Evolutionary conservation across 768 basidiomycete genomes (phyloP), one percentile per base, ranked within the genome.

Genomic region (Candolleomyces efflorescens): DNA sequence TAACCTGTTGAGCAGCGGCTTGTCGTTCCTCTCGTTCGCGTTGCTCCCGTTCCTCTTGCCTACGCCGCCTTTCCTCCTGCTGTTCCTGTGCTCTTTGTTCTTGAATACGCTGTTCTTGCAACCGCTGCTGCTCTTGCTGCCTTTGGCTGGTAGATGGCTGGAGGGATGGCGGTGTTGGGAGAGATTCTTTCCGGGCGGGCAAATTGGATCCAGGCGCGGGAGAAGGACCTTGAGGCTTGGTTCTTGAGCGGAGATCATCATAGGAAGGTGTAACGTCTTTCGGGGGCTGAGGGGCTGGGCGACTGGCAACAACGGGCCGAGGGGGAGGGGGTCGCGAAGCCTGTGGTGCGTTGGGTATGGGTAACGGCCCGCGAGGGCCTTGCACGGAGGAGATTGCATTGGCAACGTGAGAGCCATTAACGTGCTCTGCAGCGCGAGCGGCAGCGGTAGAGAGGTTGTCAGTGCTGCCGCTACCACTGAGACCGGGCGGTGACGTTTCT

Each of bases 261-360:
- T 84, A 77, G 6, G 82, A 82, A 0, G 87, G 85, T 3, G 83
- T 80, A 27, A 84, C 82, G 9, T 75, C 71, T 52, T 82, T 72
- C 0, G 90, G 89, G 3, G 88, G 79, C 2, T 87, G 80, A 20
- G 89, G 89, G 0, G 89, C 85, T 3, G 90, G 81, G 12, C 90
- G 78, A 3, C 78, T 78, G 6, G 85, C 75, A 36, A 65, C 63
- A 41, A 63, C 58, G 20, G 67, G 72, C 39, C 70, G 63, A 12
- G 70, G 67, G 53, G 71, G 71, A 3, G 70, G 67, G 5, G 61
- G 63, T 5, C 71, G 64, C 23, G 70, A 65, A 5, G 71, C 54
- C 59, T 71, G 71, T 27, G 71, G 71, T 18, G 66, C 58, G 26
- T 55, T 49, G 12, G 64, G 62, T 11, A 62, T 15, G 79, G 74